phyloP scores from a whole-genome alignment of 1,139 yeast species.

The Yamadazyma buinensis region DNA sequence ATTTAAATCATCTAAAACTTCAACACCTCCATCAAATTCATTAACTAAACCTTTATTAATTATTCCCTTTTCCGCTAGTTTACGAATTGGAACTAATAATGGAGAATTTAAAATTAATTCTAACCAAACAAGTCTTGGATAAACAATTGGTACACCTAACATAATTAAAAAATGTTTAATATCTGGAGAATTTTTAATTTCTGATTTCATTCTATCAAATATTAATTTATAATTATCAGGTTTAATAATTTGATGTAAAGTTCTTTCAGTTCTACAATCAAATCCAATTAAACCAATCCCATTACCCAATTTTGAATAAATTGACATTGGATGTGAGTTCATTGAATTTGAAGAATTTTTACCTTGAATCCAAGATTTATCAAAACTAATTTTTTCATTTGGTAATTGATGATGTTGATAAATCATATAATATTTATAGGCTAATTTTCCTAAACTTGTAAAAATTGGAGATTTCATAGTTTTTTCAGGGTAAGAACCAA shows the following conservation, averaged over 20 bases:
- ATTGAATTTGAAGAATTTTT: constrained; percentile 42
- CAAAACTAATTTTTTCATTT: constrained; percentile 38
- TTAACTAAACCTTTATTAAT: constrained; percentile 70
- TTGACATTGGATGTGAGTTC: constrained; percentile 68
- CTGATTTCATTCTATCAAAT: constrained; percentile 58
- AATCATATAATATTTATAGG: constrained; percentile 82
- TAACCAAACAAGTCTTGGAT: constrained; percentile 89
- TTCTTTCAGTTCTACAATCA: constrained; percentile 92
- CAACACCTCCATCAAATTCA: constrained; percentile 88
- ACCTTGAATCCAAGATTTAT: constrained; percentile 55
- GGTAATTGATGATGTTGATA: constrained; percentile 81
- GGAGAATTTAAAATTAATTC: constrained; percentile 68
- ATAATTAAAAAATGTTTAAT: constrained; percentile 75
- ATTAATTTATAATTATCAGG: constrained; percentile 53
- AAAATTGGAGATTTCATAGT: constrained; percentile 75
- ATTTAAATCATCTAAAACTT: constrained; percentile 84
- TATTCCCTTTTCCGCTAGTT: constrained; percentile 65
- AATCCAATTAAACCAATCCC: constrained; percentile 70
- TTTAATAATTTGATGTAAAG: constrained; percentile 54
- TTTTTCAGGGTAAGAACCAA: constrained; percentile 74
- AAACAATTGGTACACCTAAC: constrained; percentile 92
- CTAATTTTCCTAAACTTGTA: constrained; percentile 66
- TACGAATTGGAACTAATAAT: constrained; percentile 60
- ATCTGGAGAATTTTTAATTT: constrained; percentile 45
- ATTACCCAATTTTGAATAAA: constrained; percentile 70